phyloP scores from a whole-genome alignment of 1,284 basidiomycete species.

The Puccinia novopanici region DNA sequence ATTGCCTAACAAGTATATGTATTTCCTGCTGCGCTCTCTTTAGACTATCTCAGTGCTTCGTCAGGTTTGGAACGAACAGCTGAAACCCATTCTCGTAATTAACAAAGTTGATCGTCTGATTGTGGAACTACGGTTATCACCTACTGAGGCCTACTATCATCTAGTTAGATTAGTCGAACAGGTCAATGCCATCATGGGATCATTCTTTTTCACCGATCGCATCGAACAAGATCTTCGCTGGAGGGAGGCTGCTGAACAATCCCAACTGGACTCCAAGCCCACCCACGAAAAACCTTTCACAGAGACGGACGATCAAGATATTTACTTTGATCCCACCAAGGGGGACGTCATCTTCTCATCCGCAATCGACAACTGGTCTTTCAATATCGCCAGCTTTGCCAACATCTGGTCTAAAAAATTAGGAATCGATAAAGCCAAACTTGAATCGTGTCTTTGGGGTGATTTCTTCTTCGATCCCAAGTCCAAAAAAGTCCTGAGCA shows the following conservation, averaged over 20 bases:
- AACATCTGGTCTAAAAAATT: slow-evolving; percentile 88
- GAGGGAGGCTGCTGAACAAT: slow-evolving; percentile 84
- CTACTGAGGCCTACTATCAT: slow-evolving; percentile 91
- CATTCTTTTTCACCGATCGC: slow-evolving; percentile 90
- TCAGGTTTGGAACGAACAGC: slow-evolving; percentile 88
- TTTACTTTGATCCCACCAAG: slow-evolving; percentile 93
- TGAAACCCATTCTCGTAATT: slow-evolving; percentile 89
- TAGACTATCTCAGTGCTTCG: slow-evolving; percentile 92
- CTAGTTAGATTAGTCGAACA: slow-evolving; percentile 90
- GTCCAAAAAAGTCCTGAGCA: slow-evolving; percentile 85
- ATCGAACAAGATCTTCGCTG: slow-evolving; percentile 95
- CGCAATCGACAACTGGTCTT: slow-evolving; percentile 97
- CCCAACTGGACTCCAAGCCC: slow-evolving; percentile 66
- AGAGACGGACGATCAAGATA: slow-evolving; percentile 94
- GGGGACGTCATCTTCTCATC: slow-evolving; percentile 97
- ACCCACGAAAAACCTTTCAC: slow-evolving; percentile 65
- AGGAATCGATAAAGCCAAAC: slow-evolving; percentile 82
- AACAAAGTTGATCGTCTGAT: slow-evolving; percentile 97
- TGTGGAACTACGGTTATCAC: slow-evolving; percentile 87
- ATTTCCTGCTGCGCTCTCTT: neutral
- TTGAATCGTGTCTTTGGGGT: slow-evolving; percentile 90
- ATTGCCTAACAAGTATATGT: neutral
- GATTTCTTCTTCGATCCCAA: slow-evolving; percentile 97
- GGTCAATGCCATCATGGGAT: slow-evolving; percentile 97
- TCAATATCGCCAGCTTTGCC: slow-evolving; percentile 89